phyloP scores from a whole-genome alignment of 176 grass and related monocot species.

The Musa beccarii region DNA sequence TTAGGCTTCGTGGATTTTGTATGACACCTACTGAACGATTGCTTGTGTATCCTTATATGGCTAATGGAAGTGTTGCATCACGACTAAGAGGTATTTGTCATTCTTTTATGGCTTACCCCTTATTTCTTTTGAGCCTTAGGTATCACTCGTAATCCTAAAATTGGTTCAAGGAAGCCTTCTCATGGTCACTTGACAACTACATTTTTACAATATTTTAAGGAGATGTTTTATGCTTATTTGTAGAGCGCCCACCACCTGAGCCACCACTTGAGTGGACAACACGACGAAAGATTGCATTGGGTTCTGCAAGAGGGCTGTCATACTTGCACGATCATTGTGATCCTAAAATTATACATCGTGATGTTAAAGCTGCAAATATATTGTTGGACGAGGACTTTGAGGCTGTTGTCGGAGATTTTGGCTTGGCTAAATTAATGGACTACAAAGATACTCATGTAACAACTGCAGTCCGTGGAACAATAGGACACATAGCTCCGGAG shows the following conservation, averaged over 20 bases:
- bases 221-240: background rate
- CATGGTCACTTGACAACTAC: background rate
- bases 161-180: background rate
- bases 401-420: constrained; percentile 9
- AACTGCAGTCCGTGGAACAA: constrained; percentile 10
- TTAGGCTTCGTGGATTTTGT: constrained; percentile 9
- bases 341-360: constrained; percentile 13
- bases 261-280: constrained; percentile 8
- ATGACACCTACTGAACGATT: constrained; percentile 11
- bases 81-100: constrained; percentile 2
- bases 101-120: background rate
- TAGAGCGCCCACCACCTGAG: constrained; percentile 6
- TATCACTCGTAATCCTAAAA: background rate
- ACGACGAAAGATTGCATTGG: constrained; percentile 7
- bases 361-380: constrained; percentile 15
- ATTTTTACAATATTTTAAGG: background rate
- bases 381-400: constrained; percentile 12
- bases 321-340: constrained; percentile 15
- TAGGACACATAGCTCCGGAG: constrained; percentile 12
- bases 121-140: background rate
- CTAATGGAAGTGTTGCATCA: constrained; percentile 17
- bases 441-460: constrained; percentile 14
- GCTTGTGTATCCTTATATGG: constrained; percentile 14
- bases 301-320: constrained; percentile 5
- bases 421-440: constrained; percentile 11